These are phyloP conservation scores for Yamadazyma phyllophila DNA, from an alignment of 805 yeast species.

Conservation along the genomic window DNA sequence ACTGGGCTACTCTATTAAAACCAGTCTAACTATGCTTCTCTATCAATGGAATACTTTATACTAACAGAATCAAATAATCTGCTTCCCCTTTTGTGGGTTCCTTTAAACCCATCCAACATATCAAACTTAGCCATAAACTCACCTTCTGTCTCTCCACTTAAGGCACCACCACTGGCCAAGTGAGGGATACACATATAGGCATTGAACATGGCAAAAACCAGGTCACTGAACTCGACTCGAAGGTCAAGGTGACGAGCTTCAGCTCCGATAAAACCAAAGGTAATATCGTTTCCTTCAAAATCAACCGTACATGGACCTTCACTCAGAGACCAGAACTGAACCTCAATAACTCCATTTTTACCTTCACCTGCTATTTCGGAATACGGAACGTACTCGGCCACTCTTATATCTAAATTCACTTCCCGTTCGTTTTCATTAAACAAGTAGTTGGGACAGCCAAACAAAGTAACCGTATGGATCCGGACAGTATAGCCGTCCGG, in stretches of 20 bases:
- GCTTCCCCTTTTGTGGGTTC: slow-evolving; percentile 53
- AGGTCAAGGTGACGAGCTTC: background rate
- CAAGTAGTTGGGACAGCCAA: background rate
- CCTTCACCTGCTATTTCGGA: background rate
- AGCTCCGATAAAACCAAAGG: background rate
- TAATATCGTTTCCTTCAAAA: background rate
- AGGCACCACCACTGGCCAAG: too few species aligned
- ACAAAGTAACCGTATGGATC: background rate
- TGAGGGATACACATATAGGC: background rate
- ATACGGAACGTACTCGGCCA: too few species aligned
- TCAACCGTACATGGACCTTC: background rate
- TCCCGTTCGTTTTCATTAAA: too few species aligned
- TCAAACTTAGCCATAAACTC: slow-evolving; percentile 17
- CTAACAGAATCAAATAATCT: slow-evolving; percentile 51
- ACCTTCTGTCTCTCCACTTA: background rate
- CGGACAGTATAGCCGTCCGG: background rate
- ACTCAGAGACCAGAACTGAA: background rate
- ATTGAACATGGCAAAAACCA: slow-evolving; percentile 17
- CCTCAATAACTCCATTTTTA: background rate
- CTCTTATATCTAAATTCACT: too few species aligned
- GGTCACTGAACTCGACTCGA: slow-evolving; percentile 15
- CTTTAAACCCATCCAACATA: slow-evolving; percentile 66
- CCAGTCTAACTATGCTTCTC: too few species aligned
- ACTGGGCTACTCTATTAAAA: too few species aligned
- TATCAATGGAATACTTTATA: slow-evolving; percentile 15